A percentile compares a stretch with the other conserved stretches of the same genome.
phyloP scores from a whole-genome alignment of 1,139 yeast species.

The Ogataea hybrid region DNA sequence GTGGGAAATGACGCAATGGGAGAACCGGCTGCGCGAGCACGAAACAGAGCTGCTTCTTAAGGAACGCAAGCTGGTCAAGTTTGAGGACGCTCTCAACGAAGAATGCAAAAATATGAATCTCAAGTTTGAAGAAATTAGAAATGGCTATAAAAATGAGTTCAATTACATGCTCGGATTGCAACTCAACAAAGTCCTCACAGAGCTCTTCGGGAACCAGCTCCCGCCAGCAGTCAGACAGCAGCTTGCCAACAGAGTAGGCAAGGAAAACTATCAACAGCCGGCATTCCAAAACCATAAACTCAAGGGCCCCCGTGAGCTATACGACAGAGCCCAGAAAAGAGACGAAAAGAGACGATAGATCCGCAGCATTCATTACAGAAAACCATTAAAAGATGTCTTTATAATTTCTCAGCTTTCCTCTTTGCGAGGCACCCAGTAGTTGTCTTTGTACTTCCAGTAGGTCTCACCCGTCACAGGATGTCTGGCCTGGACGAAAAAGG shows the following conservation, averaged over 20 bases:
- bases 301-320: conserved; percentile 26
- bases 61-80: conserved; percentile 42
- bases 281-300: conserved; percentile 20
- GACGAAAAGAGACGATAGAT: conserved; percentile 6
- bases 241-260: conserved; percentile 39
- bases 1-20: conserved; percentile 57
- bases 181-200: conserved; percentile 28
- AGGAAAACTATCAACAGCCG: conserved; percentile 16
- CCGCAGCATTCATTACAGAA: neutral
- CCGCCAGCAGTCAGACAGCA: conserved; percentile 35
- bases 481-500: conserved; percentile 65
- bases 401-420: conserved; percentile 43
- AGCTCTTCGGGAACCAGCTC: conserved; percentile 19
- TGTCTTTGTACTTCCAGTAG: conserved; percentile 72
- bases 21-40: conserved; percentile 44
- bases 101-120: conserved; percentile 44
- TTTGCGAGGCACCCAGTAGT: conserved; percentile 73
- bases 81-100: conserved; percentile 39
- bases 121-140: conserved; percentile 56
- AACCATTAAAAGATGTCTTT: conserved; percentile 50
- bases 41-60: conserved; percentile 55
- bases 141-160: conserved; percentile 59
- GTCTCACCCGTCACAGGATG: conserved; percentile 83
- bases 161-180: conserved; percentile 56
- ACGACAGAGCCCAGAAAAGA: conserved; percentile 20